A percentile compares a stretch with the other conserved stretches of the same genome.
phyloP scores from a whole-genome alignment of 108 stramenopile genomes.

The Nitzschia inconspicua region DNA sequence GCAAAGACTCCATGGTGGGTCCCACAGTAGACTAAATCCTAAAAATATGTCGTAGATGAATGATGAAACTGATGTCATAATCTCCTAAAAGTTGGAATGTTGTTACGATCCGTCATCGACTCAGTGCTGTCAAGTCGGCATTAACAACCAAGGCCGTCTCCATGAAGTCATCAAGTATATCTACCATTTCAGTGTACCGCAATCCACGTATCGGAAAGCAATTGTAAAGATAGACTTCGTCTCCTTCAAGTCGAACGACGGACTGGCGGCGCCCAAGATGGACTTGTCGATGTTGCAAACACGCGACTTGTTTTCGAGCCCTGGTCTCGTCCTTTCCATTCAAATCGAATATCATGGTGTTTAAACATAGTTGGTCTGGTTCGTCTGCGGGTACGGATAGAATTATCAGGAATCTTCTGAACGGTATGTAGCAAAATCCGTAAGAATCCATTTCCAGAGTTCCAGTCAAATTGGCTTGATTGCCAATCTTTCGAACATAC shows the following conservation, averaged over 20 bases:
- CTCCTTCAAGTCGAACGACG: conserved; percentile 10
- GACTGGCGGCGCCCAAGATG: background rate
- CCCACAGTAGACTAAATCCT: background rate
- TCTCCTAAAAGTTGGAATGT: no score
- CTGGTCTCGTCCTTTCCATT: background rate
- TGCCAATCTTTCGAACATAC: conserved; percentile 11
- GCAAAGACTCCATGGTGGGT: conserved; percentile 88
- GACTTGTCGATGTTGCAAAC: background rate
- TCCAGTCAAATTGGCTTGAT: background rate
- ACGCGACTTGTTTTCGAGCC: conserved; percentile 2
- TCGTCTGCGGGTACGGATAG: conserved; percentile 19
- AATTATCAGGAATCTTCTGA: conserved; percentile 19
- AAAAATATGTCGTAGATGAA: background rate
- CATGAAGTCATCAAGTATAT: conserved; percentile 29
- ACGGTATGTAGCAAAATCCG: conserved; percentile 24
- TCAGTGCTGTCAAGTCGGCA: background rate
- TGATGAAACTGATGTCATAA: no score
- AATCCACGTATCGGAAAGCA: conserved; percentile 11
- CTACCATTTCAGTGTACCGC: conserved; percentile 4
- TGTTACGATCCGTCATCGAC: no score
- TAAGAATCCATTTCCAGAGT: conserved; percentile 12
- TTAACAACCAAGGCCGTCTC: conserved; percentile 17
- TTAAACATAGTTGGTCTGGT: background rate
- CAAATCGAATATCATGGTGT: conserved; percentile 24
- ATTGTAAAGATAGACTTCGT: conserved; percentile 23